A percentile compares a stretch with the other conserved stretches of the same genome.
Evolutionary conservation across 2,329 filamentous ascomycete species (phyloP).

Genomic region (Pseudogymnoascus sp.): DNA sequence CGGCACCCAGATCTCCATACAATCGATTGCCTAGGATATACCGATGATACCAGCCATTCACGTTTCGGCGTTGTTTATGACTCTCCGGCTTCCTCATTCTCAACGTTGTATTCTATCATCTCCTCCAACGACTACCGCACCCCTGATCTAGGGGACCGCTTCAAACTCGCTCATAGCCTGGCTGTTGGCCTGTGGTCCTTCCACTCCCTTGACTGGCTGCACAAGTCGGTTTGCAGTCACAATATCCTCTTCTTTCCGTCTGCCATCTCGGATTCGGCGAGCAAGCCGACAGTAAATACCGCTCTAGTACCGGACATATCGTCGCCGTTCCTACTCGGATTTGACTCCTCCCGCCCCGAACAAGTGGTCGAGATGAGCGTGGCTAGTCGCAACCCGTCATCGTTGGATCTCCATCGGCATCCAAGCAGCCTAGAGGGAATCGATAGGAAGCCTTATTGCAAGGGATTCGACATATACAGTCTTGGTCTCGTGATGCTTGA

Average conservation of each 20-base stretch:
- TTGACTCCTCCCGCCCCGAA: constrained; percentile 34
- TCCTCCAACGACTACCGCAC: constrained; percentile 34
- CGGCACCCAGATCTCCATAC: constrained; percentile 40
- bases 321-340: constrained; percentile 33
- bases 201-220: constrained; percentile 48
- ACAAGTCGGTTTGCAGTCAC: constrained; percentile 33
- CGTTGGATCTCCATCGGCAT: constrained; percentile 38
- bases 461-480: constrained; percentile 38
- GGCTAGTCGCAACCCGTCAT: constrained; percentile 34
- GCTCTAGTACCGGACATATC: constrained; percentile 36
- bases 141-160: constrained; percentile 38
- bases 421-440: constrained; percentile 35
- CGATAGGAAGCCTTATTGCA: constrained; percentile 32
- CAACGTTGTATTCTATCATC: constrained; percentile 35
- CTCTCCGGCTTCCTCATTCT: constrained; percentile 31
- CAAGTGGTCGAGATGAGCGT: constrained; percentile 32
- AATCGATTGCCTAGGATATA: constrained; percentile 41
- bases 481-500: constrained; percentile 44
- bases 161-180: constrained; percentile 36
- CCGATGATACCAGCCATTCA: constrained; percentile 32
- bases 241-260: constrained; percentile 39
- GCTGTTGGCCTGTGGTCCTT: constrained; percentile 40
- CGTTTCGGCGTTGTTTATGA: constrained; percentile 40
- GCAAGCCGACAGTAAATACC: constrained; percentile 17
- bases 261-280: constrained; percentile 26